phyloP scores from a whole-genome alignment of 78 protist genomes.

The Monosiga brevicollis region DNA sequence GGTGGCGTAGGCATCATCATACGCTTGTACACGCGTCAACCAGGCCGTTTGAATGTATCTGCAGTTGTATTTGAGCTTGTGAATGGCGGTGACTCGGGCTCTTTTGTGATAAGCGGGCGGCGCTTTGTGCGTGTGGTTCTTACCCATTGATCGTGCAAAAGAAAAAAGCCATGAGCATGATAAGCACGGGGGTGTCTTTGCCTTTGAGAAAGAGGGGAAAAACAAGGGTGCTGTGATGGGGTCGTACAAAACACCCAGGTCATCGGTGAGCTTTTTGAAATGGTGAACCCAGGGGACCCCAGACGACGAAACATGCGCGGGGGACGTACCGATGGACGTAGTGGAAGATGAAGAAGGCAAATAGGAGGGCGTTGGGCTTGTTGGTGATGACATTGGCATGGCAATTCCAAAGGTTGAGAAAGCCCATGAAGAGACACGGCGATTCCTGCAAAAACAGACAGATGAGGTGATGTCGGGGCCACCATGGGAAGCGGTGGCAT shows the following conservation, averaged over 20 bases:
- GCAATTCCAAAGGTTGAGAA: background rate
- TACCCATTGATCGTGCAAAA: slow-evolving; percentile 18
- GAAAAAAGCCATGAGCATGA: slow-evolving; percentile 5
- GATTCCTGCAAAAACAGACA: slow-evolving; percentile 14
- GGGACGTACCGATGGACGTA: slow-evolving; percentile 18
- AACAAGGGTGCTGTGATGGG: slow-evolving; percentile 1
- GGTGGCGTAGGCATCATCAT: background rate
- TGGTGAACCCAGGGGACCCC: background rate
- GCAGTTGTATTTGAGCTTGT: no score
- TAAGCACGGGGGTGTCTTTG: background rate
- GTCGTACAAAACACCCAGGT: background rate
- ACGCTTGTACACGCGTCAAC: background rate
- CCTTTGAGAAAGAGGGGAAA: background rate
- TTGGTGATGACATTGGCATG: background rate
- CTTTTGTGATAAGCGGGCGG: no score
- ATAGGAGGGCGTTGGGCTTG: background rate
- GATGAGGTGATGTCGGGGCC: no score
- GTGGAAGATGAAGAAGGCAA: slow-evolving; percentile 16
- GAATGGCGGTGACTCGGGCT: no score
- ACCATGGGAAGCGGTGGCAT: no score
- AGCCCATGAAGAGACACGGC: slow-evolving; percentile 3
- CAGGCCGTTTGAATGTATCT: background rate
- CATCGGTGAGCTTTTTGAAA: background rate
- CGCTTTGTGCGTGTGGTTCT: background rate
- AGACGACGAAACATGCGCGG: background rate